Conservation (phyloP, 2,329 filamentous ascomycete genomes). For the Aspergillus sp. region DNA sequence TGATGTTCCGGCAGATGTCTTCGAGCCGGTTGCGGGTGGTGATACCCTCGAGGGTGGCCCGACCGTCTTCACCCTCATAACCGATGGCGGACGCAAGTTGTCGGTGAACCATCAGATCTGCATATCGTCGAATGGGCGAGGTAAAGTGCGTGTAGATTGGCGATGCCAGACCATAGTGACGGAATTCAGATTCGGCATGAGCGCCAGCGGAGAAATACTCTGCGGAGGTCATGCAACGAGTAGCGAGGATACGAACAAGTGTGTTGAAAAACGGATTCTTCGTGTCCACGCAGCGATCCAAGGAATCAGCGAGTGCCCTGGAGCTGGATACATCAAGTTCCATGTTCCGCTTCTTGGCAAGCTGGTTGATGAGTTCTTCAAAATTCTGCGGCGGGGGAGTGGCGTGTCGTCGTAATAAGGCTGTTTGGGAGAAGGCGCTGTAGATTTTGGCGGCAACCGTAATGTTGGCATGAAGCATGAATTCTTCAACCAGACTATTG, state of each 20-base stretch:
- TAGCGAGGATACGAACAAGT: slow-evolving; percentile 92
- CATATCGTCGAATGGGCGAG: slow-evolving; percentile 91
- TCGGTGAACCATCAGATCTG: slow-evolving; percentile 88
- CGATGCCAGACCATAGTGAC: slow-evolving; percentile 91
- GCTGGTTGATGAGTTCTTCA: slow-evolving; percentile 83
- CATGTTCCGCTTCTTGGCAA: slow-evolving; percentile 76
- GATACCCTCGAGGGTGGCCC: slow-evolving; percentile 70
- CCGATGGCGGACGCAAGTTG: slow-evolving; percentile 93
- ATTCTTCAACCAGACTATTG: slow-evolving; percentile 96
- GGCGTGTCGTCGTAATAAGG: slow-evolving; percentile 83
- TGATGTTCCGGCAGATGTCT: slow-evolving; percentile 96
- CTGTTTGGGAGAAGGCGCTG: slow-evolving; percentile 87
- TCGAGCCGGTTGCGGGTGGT: slow-evolving; percentile 80
- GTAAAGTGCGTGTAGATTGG: slow-evolving; percentile 99
- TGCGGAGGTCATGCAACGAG: slow-evolving; percentile 97
- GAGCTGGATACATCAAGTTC: slow-evolving; percentile 79
- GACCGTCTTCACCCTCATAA: slow-evolving; percentile 55
- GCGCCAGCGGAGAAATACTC: slow-evolving; percentile 97
- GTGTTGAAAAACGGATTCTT: slow-evolving; percentile 96
- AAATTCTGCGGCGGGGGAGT: slow-evolving; percentile 94
- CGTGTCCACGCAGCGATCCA: slow-evolving; percentile 75
- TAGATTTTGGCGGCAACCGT: slow-evolving; percentile 88
- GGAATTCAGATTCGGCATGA: slow-evolving; percentile 87
- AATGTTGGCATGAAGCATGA: slow-evolving; percentile 98
- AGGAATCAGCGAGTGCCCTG: slow-evolving; percentile 84